These are phyloP conservation scores for Theileria parva DNA, from an alignment of 169 alveolate species.

Conservation along the genomic window DNA sequence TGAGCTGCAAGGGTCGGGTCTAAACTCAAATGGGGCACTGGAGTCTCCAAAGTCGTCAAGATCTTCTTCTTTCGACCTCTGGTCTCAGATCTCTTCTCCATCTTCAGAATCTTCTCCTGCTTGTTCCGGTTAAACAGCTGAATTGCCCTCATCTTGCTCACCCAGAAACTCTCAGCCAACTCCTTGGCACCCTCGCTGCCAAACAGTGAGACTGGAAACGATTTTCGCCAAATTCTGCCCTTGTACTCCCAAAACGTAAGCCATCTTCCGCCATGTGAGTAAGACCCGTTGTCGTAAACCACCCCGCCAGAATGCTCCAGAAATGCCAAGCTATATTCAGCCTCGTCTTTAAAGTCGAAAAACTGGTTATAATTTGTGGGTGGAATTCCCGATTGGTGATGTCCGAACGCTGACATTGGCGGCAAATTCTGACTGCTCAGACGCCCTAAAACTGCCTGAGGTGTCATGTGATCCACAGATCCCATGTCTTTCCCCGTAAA, in stretches of 20 bases:
- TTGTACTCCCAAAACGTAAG: conserved; percentile 67
- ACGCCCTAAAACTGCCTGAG: conserved; percentile 14
- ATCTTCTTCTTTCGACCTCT: conserved; percentile 12
- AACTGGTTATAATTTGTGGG: conserved; percentile 5
- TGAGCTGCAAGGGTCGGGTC: conserved; percentile 24
- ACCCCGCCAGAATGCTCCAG: conserved; percentile 53
- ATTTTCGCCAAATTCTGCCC: conserved; percentile 68
- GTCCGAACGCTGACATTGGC: neutral
- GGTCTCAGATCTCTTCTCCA: conserved; percentile 7
- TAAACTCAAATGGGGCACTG: conserved; percentile 6
- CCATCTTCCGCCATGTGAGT: conserved; percentile 72
- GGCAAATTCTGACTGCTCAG: conserved; percentile 13
- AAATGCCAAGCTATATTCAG: neutral
- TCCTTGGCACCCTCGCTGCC: conserved; percentile 73
- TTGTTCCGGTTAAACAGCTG: conserved; percentile 40
- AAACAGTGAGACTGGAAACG: conserved; percentile 52
- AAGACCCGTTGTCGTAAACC: conserved; percentile 65
- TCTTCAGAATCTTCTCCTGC: conserved; percentile 24
- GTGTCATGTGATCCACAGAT: conserved; percentile 9
- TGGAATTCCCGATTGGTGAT: neutral
- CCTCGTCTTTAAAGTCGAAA: conserved; percentile 20
- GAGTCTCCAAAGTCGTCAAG: neutral
- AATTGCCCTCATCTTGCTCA: conserved; percentile 62
- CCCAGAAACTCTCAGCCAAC: conserved; percentile 70
- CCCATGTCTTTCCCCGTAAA: neutral